phyloP scores from a whole-genome alignment of 2,329 filamentous ascomycete genomes.

The Orbilia javanica region DNA sequence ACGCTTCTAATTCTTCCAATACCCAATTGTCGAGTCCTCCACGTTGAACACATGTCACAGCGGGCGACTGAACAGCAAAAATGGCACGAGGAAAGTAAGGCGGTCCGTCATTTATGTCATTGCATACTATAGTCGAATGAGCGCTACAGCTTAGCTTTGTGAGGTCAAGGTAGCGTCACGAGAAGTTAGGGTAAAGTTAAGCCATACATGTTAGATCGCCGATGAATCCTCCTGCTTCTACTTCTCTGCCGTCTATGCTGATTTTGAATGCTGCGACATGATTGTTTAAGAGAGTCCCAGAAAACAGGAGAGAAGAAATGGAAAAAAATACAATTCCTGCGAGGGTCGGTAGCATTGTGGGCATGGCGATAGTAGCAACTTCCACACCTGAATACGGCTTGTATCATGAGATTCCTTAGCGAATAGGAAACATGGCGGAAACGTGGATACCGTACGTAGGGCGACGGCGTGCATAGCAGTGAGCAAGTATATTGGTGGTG shows the following conservation, averaged over 20 bases:
- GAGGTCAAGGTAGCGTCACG: too few relatives aligned
- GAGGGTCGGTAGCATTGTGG: background rate
- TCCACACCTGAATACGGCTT: background rate
- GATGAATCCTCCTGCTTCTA: background rate
- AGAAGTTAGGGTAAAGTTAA: too few relatives aligned
- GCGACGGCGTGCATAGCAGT: background rate
- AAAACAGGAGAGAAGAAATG: background rate
- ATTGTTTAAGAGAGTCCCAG: background rate
- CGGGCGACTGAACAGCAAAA: background rate
- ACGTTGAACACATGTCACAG: background rate
- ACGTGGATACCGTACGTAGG: too few relatives aligned
- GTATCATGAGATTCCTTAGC: background rate
- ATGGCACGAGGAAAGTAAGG: background rate
- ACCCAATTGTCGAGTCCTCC: background rate
- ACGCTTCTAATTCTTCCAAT: conserved; percentile 3
- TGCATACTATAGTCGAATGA: background rate
- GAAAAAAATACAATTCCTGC: background rate
- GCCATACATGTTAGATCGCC: background rate
- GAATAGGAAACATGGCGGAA: background rate
- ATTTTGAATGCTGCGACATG: background rate
- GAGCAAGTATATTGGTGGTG: background rate
- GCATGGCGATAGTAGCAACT: background rate
- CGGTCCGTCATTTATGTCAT: background rate
- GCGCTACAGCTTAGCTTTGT: too few relatives aligned
- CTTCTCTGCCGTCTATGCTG: background rate